Conservation (phyloP, 371 early-diverging fungal species). For the Lichtheimia hyalospora region DNA sequence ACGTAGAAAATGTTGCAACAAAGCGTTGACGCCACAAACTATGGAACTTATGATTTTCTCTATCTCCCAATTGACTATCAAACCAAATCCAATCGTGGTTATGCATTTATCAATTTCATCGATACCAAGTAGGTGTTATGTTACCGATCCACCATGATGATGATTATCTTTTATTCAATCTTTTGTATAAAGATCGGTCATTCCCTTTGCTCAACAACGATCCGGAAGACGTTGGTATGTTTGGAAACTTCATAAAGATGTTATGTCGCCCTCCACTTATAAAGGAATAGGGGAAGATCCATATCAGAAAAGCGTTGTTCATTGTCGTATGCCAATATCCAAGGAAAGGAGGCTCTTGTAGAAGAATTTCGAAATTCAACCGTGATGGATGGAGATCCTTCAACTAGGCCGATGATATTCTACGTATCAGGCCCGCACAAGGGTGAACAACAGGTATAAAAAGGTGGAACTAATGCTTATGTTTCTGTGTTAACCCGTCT, state of each 20-base stretch:
- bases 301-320: conserved; percentile 86
- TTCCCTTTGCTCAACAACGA: conserved; percentile 73
- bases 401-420: conserved; percentile 78
- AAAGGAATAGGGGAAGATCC: conserved; percentile 65
- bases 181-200: conserved; percentile 42
- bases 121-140: conserved; percentile 43
- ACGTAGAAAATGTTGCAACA: conserved; percentile 81
- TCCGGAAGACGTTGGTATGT: conserved; percentile 82
- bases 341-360: conserved; percentile 79
- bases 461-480: too few species aligned
- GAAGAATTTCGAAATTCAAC: conserved; percentile 85
- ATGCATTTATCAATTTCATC: conserved; percentile 91
- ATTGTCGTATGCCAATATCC: conserved; percentile 88
- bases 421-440: conserved; percentile 56
- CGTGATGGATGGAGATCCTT: conserved; percentile 74
- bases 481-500: too few species aligned
- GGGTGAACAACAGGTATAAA: conserved; percentile 66
- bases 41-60: conserved; percentile 79
- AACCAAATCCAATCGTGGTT: conserved; percentile 84
- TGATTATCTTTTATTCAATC: background rate
- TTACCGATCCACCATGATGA: background rate
- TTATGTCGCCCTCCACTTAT: background rate
- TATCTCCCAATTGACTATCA: conserved; percentile 92
- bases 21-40: conserved; percentile 76
- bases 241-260: too few species aligned